These are phyloP conservation scores for Paecilomyces fulvus DNA, from an alignment of 2,329 filamentous ascomycete species.

Conservation along the genomic window DNA sequence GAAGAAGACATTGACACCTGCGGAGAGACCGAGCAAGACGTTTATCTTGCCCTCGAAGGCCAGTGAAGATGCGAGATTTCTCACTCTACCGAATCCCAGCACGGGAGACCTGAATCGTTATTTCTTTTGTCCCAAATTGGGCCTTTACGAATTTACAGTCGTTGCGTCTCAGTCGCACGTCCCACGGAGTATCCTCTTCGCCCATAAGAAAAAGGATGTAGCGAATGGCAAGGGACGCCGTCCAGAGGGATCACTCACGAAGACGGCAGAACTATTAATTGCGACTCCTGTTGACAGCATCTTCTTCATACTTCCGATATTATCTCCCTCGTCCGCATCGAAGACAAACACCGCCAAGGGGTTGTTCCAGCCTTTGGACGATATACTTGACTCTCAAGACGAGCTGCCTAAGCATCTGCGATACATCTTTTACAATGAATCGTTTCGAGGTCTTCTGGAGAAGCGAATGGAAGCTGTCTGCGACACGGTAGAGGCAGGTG, in stretches of 20 bases:
- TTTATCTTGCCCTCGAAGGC: slow-evolving; percentile 50
- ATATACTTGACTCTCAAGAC: slow-evolving; percentile 39
- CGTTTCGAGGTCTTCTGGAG: slow-evolving; percentile 45
- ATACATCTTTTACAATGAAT: slow-evolving; percentile 30
- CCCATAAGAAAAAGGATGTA: slow-evolving; percentile 16
- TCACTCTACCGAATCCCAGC: slow-evolving; percentile 48
- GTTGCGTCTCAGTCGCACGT: slow-evolving; percentile 43
- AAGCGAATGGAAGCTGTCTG: slow-evolving; percentile 62
- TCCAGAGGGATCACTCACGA: slow-evolving; percentile 48
- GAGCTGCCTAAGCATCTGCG: slow-evolving; percentile 34
- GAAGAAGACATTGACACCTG: slow-evolving; percentile 11
- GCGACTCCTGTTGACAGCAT: slow-evolving; percentile 77
- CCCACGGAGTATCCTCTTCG: slow-evolving; percentile 49
- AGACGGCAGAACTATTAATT: slow-evolving; percentile 66
- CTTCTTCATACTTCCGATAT: slow-evolving; percentile 70
- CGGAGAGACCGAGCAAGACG: slow-evolving; percentile 35
- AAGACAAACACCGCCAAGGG: slow-evolving; percentile 34
- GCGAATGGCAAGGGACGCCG: slow-evolving; percentile 7
- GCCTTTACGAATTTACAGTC: slow-evolving; percentile 54
- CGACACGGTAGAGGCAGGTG: slow-evolving; percentile 73
- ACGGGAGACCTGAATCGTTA: slow-evolving; percentile 43
- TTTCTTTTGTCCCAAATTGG: slow-evolving; percentile 50
- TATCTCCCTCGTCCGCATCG: slow-evolving; percentile 39
- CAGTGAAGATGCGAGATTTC: slow-evolving; percentile 46
- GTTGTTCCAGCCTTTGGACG: slow-evolving; percentile 42